A percentile compares a stretch with the other conserved stretches of the same genome.
phyloP scores from a whole-genome alignment of 2,329 filamentous ascomycete genomes.

The Rutstroemia sp. region DNA sequence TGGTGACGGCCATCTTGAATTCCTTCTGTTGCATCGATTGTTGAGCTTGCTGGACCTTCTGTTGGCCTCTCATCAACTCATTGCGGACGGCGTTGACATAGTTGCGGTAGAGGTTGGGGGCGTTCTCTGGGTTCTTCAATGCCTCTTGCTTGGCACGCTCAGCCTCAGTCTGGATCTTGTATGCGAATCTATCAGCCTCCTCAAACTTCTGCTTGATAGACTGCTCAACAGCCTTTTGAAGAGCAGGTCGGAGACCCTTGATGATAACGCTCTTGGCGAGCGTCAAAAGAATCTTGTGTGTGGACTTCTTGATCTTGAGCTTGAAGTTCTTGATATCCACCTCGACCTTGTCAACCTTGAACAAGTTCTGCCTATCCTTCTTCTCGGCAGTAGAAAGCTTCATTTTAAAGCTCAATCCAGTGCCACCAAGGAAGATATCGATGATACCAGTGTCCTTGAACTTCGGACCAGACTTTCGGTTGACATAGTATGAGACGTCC shows the following conservation, averaged over 20 bases:
- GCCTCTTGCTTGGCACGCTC: conserved; percentile 59
- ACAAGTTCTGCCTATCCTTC: conserved; percentile 72
- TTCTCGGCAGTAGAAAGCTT: conserved; percentile 76
- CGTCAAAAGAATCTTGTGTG: conserved; percentile 83
- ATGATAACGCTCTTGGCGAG: conserved; percentile 83
- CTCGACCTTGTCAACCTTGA: conserved; percentile 87
- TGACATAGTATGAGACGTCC: conserved; percentile 91
- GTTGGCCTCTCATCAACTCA: conserved; percentile 65
- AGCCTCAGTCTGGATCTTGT: conserved; percentile 75
- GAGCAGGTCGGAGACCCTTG: conserved; percentile 71
- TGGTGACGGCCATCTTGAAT: conserved; percentile 76
- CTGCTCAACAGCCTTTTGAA: conserved; percentile 83
- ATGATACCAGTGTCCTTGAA: conserved; percentile 82
- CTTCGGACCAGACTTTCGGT: conserved; percentile 83
- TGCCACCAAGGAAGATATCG: conserved; percentile 80
- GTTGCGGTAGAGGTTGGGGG: conserved; percentile 77
- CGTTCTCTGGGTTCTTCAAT: conserved; percentile 42
- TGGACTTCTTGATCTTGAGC: conserved; percentile 90
- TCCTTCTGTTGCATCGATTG: conserved; percentile 63
- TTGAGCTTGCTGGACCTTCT: conserved; percentile 70
- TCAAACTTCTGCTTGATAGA: conserved; percentile 74
- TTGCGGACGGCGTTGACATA: conserved; percentile 72
- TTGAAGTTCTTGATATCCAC: conserved; percentile 75
- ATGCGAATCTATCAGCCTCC: conserved; percentile 65
- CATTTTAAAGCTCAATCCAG: conserved; percentile 87